Base-by-base conservation (phyloP, 2,329 filamentous ascomycete species). In the Aspergillus tamarii region DNA sequence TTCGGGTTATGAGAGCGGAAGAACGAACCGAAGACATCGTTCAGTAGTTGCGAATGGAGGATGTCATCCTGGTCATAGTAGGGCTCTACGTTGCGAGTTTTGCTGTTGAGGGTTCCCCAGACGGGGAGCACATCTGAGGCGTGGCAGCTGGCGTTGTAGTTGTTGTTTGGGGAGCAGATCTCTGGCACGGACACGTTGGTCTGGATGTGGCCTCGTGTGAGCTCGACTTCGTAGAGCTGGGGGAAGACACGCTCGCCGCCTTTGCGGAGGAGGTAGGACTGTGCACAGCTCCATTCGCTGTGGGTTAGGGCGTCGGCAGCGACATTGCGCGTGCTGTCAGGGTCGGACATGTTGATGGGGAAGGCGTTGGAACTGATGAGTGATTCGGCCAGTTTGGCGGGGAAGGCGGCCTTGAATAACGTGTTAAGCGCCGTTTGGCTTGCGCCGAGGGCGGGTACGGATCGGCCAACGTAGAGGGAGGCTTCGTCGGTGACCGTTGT, bases 91-190 rank as follows among this genome's bases (percentile, higher is more conserved):
- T 67, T 58, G 19, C 63, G 14, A 2, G 67, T 70, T 52, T 73
- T 73, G 59, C 56, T 61, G 53, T 73, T 72, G 10, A 74, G 59
- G 1, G 66, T 74, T 5, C 72, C 72, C 72, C 72, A 74, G 46
- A 69, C 67, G 6, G 66, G 72, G 4, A 74, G 65, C 7, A 71
- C 65, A 30, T 74, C 72, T 5, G 69, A 64, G 5, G 72, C 41
- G 52, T 74, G 72, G 59, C 72, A 74, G 12, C 69, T 70, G 2
- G 72, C 72, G 48, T 74, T 74, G 63, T 69, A 71, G 52, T 53
- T 39, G 3, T 26, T 28, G 63, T 73, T 73, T 8, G 72, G 72
- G 16, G 63, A 66, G 60, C 72, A 74, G 34, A 72, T 62, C 9
- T 59, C 64, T 1, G 71, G 70, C 4, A 67, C 60, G 19, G 36